phyloP scores from a whole-genome alignment of 441 rosid species.

The Gossypium aridum region DNA sequence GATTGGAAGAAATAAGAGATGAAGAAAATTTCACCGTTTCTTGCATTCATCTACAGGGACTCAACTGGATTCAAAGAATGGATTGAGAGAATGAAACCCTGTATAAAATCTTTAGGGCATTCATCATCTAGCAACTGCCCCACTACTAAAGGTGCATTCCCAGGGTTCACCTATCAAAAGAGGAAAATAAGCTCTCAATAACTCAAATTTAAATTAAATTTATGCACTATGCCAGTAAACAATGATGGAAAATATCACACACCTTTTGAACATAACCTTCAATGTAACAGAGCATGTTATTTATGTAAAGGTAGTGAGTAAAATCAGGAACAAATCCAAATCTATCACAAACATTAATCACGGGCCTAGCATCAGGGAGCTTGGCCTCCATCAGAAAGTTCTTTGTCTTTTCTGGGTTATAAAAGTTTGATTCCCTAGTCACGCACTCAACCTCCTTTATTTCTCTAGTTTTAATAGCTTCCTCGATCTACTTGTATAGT shows the following conservation, averaged over 20 bases:
- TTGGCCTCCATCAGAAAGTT: conserved; percentile 92
- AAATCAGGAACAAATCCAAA: conserved; percentile 98
- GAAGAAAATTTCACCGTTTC: conserved; percentile 59
- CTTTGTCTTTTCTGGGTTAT: conserved; percentile 82
- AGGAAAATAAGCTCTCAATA: too few species aligned
- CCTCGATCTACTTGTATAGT: conserved; percentile 91
- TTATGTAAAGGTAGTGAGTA: conserved; percentile 93
- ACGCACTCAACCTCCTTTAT: conserved; percentile 93
- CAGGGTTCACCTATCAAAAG: conserved; percentile 66
- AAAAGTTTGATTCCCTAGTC: conserved; percentile 78
- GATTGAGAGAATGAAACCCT: conserved; percentile 89
- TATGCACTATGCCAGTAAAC: background rate
- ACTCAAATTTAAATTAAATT: background rate
- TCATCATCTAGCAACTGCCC: conserved; percentile 94
- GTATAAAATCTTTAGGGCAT: conserved; percentile 85
- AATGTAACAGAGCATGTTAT: conserved; percentile 96
- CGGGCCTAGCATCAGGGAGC: conserved; percentile 83
- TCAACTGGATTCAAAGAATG: conserved; percentile 99
- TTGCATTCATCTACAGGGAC: conserved; percentile 98
- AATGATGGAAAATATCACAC: too few species aligned
- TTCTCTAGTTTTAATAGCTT: conserved; percentile 86
- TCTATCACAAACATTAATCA: conserved; percentile 98
- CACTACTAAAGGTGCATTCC: conserved; percentile 84
- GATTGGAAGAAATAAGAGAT: conserved; percentile 5
- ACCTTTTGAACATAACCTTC: conserved; percentile 99